Conservation (phyloP, 2,329 filamentous ascomycete species). For the Fusarium pseudonygamai region DNA sequence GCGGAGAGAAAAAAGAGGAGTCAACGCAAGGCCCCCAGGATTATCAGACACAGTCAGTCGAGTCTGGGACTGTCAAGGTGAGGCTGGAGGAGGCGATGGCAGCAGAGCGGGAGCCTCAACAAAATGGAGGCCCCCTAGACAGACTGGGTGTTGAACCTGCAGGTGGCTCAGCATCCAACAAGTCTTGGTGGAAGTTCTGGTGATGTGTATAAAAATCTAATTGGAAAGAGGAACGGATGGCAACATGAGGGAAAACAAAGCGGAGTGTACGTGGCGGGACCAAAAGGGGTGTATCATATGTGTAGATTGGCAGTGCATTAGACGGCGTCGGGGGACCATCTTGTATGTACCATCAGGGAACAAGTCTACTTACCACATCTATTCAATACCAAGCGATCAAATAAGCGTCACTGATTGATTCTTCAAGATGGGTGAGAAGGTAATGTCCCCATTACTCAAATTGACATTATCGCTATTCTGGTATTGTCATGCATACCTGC, state of each 20-base stretch:
- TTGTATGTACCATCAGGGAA: conserved; percentile 48
- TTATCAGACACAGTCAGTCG: conserved; percentile 26
- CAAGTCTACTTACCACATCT: conserved; percentile 45
- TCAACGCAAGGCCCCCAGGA: conserved; percentile 22
- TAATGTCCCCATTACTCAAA: conserved; percentile 18
- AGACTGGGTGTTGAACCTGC: conserved; percentile 55
- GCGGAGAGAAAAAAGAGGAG: conserved; percentile 35
- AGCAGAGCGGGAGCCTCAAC: conserved; percentile 61
- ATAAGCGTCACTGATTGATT: neutral
- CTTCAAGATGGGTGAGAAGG: neutral
- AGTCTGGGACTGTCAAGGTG: conserved; percentile 46
- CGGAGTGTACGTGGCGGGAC: conserved; percentile 30
- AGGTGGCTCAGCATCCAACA: conserved; percentile 51
- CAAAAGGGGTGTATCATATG: conserved; percentile 53
- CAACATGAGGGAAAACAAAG: conserved; percentile 17
- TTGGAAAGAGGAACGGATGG: conserved; percentile 22
- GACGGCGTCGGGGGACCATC: conserved; percentile 53
- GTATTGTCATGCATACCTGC: conserved; percentile 23
- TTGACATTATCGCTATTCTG: conserved; percentile 28
- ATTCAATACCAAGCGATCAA: conserved; percentile 43
- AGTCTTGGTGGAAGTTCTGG: conserved; percentile 62
- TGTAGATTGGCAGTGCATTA: conserved; percentile 58
- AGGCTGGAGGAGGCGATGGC: conserved; percentile 54
- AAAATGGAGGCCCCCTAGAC: conserved; percentile 60
- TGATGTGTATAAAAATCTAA: conserved; percentile 37